Evolutionary conservation across 257 asterid genomes (phyloP).

Genomic region (Rehmannia glutinosa): DNA sequence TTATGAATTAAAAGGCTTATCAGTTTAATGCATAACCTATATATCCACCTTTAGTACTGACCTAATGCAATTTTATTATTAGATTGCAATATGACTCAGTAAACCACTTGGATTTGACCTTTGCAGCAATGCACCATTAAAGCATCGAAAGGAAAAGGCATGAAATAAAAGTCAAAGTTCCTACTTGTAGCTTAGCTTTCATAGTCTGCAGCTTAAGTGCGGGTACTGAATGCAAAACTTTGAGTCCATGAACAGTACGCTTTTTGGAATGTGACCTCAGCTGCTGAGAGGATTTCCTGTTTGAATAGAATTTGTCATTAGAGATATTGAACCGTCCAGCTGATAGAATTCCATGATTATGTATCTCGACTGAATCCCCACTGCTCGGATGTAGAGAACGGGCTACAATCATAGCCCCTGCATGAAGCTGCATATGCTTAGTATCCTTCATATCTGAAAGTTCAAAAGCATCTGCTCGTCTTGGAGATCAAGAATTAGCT

Average conservation of each 20-base stretch:
- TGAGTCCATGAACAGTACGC: constrained; percentile 85
- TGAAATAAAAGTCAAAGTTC: constrained; percentile 22
- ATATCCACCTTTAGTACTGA: no score
- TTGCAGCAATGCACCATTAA: constrained; percentile 7
- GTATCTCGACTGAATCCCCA: constrained; percentile 65
- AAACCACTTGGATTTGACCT: neutral
- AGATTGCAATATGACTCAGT: neutral
- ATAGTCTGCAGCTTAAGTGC: constrained; percentile 94
- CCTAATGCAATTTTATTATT: constrained; percentile 3
- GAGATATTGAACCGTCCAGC: constrained; percentile 87
- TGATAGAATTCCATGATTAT: constrained; percentile 53
- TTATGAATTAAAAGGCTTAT: neutral
- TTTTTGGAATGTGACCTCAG: constrained; percentile 87
- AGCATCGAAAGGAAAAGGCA: constrained; percentile 12
- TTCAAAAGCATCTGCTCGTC: constrained; percentile 98
- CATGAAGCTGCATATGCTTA: constrained; percentile 68
- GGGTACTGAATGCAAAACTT: constrained; percentile 92
- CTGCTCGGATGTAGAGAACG: constrained; percentile 46
- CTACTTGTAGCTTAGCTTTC: constrained; percentile 95
- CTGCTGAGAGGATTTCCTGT: constrained; percentile 93
- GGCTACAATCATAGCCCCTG: constrained; percentile 89
- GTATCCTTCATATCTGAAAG: constrained; percentile 61
- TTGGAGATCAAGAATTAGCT: constrained; percentile 86
- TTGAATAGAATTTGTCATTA: constrained; percentile 88
- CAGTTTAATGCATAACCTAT: no score